phyloP scores from a whole-genome alignment of 2,329 filamentous ascomycete genomes.

The Epichloe scottii region DNA sequence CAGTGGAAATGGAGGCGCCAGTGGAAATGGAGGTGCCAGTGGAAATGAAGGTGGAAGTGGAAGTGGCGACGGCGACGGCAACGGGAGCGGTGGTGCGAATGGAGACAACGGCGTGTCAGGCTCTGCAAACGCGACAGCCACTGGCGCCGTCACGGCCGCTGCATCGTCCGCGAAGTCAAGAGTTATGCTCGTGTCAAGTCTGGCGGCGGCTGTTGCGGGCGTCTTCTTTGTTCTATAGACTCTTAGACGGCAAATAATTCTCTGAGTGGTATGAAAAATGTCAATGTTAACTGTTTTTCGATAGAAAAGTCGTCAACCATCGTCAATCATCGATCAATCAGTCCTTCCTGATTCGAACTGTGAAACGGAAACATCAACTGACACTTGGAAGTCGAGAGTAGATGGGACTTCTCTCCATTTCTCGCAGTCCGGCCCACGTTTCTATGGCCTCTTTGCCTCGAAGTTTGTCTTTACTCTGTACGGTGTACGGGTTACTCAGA shows the following conservation, averaged over 20 bases:
- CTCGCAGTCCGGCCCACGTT: too few species aligned
- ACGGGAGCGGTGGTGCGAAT: not conserved
- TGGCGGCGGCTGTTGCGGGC: slow-evolving; percentile 1
- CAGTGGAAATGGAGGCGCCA: not conserved
- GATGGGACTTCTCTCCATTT: too few species aligned
- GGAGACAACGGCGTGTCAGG: not conserved
- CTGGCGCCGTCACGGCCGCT: not conserved
- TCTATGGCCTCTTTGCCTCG: too few species aligned
- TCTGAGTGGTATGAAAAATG: not conserved
- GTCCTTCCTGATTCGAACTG: too few species aligned
- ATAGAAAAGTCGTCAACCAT: too few species aligned
- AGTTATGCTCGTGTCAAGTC: not conserved
- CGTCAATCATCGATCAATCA: too few species aligned
- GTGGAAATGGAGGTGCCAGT: not conserved
- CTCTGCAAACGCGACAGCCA: not conserved
- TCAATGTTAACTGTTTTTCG: not conserved
- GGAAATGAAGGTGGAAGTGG: not conserved
- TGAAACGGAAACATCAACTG: too few species aligned
- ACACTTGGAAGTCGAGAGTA: too few species aligned
- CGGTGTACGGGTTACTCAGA: too few species aligned
- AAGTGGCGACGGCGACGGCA: not conserved
- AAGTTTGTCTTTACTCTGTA: too few species aligned
- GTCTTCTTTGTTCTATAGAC: not conserved
- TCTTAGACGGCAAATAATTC: not conserved
- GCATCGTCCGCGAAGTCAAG: not conserved